Percentiles rank a stretch among this genome's conserved stretches.
These are phyloP conservation scores for Termitomyces sp. DNA, from an alignment of 768 basidiomycete species.

Conservation along the genomic window DNA sequence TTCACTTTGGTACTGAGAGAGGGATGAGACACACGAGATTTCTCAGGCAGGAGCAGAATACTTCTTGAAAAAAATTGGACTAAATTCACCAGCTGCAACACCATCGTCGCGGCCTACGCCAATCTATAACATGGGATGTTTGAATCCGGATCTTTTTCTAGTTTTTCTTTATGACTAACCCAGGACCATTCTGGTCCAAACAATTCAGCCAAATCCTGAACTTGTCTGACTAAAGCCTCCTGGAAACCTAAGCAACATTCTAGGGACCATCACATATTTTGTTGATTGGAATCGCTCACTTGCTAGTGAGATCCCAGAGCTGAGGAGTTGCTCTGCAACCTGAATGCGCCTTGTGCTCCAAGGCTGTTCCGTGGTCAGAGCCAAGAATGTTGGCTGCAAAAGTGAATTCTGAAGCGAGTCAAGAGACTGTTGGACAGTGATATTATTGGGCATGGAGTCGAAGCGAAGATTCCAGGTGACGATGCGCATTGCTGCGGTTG, in stretches of 20 bases:
- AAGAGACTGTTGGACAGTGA: constrained; percentile 42
- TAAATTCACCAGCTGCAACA: constrained; percentile 48
- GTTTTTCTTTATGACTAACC: constrained; percentile 25
- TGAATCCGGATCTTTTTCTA: neutral
- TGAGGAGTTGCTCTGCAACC: constrained; percentile 40
- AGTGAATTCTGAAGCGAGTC: constrained; percentile 37
- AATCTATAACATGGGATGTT: constrained; percentile 26
- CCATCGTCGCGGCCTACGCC: constrained; percentile 66
- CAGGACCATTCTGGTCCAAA: constrained; percentile 51
- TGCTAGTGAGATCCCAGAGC: constrained; percentile 33
- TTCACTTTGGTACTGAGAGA: constrained; percentile 19
- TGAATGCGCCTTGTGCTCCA: constrained; percentile 48
- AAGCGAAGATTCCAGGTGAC: constrained; percentile 51
- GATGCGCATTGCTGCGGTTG: constrained; percentile 24
- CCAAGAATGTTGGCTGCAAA: constrained; percentile 24
- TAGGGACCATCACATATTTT: neutral
- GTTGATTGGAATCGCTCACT: constrained; percentile 19
- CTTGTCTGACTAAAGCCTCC: constrained; percentile 51
- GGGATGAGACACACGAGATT: neutral
- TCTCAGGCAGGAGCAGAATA: constrained; percentile 19
- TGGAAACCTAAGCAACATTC: constrained; percentile 35
- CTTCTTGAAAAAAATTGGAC: constrained; percentile 58
- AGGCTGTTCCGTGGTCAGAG: constrained; percentile 37
- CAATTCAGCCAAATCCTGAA: constrained; percentile 47
- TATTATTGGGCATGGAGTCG: constrained; percentile 45